Base-by-base conservation (phyloP, 768 basidiomycete species). In the Amanita thiersii region DNA sequence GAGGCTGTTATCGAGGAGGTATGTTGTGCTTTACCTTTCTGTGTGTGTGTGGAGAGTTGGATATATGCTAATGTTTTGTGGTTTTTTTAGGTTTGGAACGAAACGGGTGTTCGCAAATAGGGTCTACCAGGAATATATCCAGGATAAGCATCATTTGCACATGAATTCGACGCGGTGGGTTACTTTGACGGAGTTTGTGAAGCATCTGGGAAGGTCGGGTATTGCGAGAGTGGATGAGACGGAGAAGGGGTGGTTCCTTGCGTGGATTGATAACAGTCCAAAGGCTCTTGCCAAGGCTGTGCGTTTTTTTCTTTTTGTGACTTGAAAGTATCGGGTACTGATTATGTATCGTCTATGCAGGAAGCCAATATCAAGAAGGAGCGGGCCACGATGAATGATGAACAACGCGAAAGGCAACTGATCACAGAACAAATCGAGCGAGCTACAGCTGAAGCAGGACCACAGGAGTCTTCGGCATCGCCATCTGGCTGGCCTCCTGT, bases 151-250 rank as follows among this genome's bases (percentile, higher is more conserved):
- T 33, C 96, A 98, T 61, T 68, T 96, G 21, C 96, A 99, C 67
- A 99, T 99, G 96, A 99, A 99, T 62, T 65, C 93, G 4, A 98
- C 96, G 10, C 81, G 89, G 37, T 99, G 94, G 92, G 89, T 97
- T 20, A 96, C 96, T 9, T 73, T 98, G 54, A 88, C 89, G n/a
- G 94, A 94, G 59, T 99, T 98, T 50, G 70, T 76, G 50, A 92
- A 94, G 61, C 78, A 91, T 52, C 71, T 99, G 21, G 93, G 94
- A 2, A 71, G 89, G 26, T 66, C 70, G 1, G 93, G 96, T 24
- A 69, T 96, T 42, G 88, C 84, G 3, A 77, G 87, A 49, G 96
- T 96, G 19, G 96, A 98, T 56, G 94, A 98, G 66, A 97, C 91
- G 33, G 96, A 98, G 65, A 96, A 99, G 66, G 96, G 96, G 1